Evolutionary conservation across 345 rosid species (phyloP).

Genomic region (Hirschfeldia incana): DNA sequence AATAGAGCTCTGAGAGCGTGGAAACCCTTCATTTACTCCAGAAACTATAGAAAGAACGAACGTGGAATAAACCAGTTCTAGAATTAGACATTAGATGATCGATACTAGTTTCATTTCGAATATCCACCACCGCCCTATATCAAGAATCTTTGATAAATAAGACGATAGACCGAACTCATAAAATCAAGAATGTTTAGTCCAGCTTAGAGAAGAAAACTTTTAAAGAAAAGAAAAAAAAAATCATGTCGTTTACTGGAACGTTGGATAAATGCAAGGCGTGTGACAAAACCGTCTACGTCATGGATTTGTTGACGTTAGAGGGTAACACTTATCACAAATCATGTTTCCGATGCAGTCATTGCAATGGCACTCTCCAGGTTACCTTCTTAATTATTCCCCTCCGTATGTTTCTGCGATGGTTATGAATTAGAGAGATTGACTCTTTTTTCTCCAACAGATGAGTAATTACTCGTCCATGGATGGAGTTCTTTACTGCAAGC

Average conservation of each 20-base stretch:
- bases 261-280: slow-evolving; percentile 98
- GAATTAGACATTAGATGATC: slow-evolving; percentile 13
- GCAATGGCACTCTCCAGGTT: slow-evolving; percentile 92
- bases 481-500: slow-evolving; percentile 91
- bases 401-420: neutral
- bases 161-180: neutral
- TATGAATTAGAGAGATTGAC: neutral
- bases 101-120: too few species aligned
- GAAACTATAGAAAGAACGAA: neutral
- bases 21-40: slow-evolving; percentile 17
- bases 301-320: slow-evolving; percentile 81
- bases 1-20: slow-evolving; percentile 1
- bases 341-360: slow-evolving; percentile 91
- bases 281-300: slow-evolving; percentile 88
- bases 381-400: neutral
- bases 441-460: slow-evolving; percentile 50
- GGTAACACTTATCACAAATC: slow-evolving; percentile 88
- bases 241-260: slow-evolving; percentile 92
- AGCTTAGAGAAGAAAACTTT: neutral
- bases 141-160: slow-evolving; percentile 20
- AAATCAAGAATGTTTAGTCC: neutral
- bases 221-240: neutral
- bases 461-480: slow-evolving; percentile 97
- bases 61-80: slow-evolving; percentile 9
- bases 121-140: slow-evolving; percentile 26